Evolutionary conservation across 164 flowering plant genomes (phyloP).

Genomic region (Tinospora cordifolia): DNA sequence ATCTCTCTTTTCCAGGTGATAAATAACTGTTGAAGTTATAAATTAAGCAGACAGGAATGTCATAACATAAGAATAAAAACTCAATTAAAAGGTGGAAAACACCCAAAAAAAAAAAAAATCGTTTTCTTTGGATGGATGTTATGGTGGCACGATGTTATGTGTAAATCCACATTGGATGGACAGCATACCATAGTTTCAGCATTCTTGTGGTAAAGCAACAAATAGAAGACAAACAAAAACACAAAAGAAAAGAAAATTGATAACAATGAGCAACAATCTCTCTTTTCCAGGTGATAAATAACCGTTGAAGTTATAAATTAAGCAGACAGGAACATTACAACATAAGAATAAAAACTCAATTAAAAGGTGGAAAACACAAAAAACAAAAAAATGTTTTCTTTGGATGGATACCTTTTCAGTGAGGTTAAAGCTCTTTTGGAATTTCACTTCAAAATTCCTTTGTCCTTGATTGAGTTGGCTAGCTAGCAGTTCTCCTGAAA

Average conservation of each 20-base stretch:
- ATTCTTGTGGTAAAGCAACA: too few species aligned
- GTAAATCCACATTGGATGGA: too few species aligned
- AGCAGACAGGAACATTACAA: background rate
- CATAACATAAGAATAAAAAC: background rate
- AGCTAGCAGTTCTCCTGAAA: constrained; percentile 44
- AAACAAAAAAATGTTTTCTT: background rate
- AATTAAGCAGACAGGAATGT: too few species aligned
- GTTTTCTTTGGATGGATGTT: constrained; percentile 11
- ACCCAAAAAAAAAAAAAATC: constrained; percentile 3
- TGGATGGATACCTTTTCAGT: constrained; percentile 50
- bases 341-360: background rate
- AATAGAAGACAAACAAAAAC: too few species aligned
- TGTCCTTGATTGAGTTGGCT: constrained; percentile 37
- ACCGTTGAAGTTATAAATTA: too few species aligned
- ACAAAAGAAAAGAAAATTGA: too few species aligned
- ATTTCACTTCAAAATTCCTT: constrained; percentile 61
- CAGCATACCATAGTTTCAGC: too few species aligned
- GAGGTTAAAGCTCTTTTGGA: constrained; percentile 39
- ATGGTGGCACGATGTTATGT: too few species aligned
- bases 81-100: background rate
- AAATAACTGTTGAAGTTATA: too few species aligned
- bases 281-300: too few species aligned
- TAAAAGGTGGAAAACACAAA: background rate
- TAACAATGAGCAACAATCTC: too few species aligned
- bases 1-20: too few species aligned